Evolutionary conservation across 306 rosid species (phyloP).

Genomic region (Casuarina cunninghamiana): DNA sequence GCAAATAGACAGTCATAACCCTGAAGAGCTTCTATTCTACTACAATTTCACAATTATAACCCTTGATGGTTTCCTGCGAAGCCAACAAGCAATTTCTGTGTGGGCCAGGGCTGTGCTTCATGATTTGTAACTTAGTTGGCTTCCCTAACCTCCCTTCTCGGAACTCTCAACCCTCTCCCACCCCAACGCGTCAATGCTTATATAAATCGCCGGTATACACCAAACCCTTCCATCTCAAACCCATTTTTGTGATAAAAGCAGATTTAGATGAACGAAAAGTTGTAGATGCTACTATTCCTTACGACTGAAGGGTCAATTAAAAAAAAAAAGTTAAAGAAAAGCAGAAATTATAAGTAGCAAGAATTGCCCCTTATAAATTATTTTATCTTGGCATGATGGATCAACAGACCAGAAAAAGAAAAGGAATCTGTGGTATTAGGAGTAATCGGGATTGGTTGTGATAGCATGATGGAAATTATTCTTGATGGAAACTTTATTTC

Average conservation of each 20-base stretch:
- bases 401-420: too few species aligned
- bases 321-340: too few species aligned
- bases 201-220: constrained; percentile 12
- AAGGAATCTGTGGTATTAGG: too few species aligned
- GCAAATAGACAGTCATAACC: too few species aligned
- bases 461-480: too few species aligned
- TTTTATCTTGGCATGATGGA: too few species aligned
- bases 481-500: too few species aligned
- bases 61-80: constrained; percentile 46
- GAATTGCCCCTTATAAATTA: too few species aligned
- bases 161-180: constrained; percentile 36
- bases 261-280: not conserved
- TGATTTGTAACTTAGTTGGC: constrained; percentile 59
- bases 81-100: constrained; percentile 22
- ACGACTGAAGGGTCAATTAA: not conserved
- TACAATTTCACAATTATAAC: constrained; percentile 30
- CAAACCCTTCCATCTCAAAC: constrained; percentile 4
- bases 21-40: too few species aligned
- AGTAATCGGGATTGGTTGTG: too few species aligned
- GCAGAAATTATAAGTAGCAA: too few species aligned
- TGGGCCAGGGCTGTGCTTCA: constrained; percentile 10
- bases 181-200: not conserved
- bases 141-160: constrained; percentile 57
- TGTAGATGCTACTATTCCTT: constrained; percentile 4
- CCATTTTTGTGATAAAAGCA: not conserved